Conservation (phyloP, 1,139 yeast genomes). For the Geotrichum aggregatum region DNA sequence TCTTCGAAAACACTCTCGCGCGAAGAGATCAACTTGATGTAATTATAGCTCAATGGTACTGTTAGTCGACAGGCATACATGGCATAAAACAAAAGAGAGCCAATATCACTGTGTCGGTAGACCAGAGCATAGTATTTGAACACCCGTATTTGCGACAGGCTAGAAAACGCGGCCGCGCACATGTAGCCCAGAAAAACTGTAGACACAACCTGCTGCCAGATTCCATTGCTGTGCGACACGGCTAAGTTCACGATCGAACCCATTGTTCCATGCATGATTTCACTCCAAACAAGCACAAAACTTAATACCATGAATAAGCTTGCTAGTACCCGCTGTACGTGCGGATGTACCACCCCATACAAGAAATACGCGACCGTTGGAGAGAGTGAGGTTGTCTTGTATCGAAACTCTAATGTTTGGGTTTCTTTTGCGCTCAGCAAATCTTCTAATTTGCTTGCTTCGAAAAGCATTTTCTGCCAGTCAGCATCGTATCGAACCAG, state of each 20-base stretch:
- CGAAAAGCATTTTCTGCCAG: conserved; percentile 41
- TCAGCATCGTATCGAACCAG: conserved; percentile 39
- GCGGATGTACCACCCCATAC: conserved; percentile 48
- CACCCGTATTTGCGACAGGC: conserved; percentile 62
- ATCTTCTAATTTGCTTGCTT: conserved; percentile 39
- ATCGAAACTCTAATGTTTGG: conserved; percentile 32
- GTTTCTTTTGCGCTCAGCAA: conserved; percentile 27
- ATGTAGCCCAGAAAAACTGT: conserved; percentile 57
- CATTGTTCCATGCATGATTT: conserved; percentile 65
- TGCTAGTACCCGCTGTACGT: conserved; percentile 43
- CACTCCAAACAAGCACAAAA: conserved; percentile 61
- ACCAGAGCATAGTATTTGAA: conserved; percentile 77
- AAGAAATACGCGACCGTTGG: conserved; percentile 43
- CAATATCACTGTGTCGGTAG: conserved; percentile 61
- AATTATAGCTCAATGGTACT: conserved; percentile 76
- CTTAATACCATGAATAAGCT: conserved; percentile 47
- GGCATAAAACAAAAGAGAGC: conserved; percentile 70
- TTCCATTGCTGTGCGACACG: conserved; percentile 35
- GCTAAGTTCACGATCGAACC: conserved; percentile 58
- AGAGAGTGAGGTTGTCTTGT: conserved; percentile 35
- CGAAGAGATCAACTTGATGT: conserved; percentile 58
- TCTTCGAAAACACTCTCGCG: conserved; percentile 44
- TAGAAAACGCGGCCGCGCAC: conserved; percentile 60
- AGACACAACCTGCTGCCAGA: conserved; percentile 40
- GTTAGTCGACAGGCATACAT: conserved; percentile 79